Percentiles rank a stretch among this genome's conserved stretches.
Conservation (phyloP, 768 basidiomycete species). For the Heimioporus sp. region DNA sequence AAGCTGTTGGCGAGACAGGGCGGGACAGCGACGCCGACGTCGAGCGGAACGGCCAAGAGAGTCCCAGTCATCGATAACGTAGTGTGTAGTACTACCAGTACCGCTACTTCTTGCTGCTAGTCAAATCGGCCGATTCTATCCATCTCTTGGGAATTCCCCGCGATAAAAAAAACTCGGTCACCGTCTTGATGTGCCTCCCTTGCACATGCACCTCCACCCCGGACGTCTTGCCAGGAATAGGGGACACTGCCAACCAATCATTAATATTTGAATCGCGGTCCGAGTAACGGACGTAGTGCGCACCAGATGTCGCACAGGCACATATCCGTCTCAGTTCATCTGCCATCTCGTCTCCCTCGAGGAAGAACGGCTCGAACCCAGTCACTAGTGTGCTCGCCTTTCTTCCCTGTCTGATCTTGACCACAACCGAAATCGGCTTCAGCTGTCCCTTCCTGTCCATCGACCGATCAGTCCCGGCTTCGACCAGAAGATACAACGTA, state of each 20-base stretch:
- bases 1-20: conserved; percentile 50
- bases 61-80: conserved; percentile 12
- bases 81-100: not conserved
- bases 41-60: conserved; percentile 23
- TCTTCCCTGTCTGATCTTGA: conserved; percentile 75
- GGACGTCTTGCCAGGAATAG: conserved; percentile 54
- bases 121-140: conserved; percentile 57
- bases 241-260: conserved; percentile 46
- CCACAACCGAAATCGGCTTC: conserved; percentile 64
- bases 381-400: conserved; percentile 76
- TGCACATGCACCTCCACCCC: conserved; percentile 79
- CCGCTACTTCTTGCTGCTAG: conserved; percentile 41
- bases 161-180: conserved; percentile 61
- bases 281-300: conserved; percentile 17
- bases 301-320: conserved; percentile 77
- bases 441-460: conserved; percentile 68
- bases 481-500: conserved; percentile 32
- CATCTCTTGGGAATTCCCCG: conserved; percentile 81
- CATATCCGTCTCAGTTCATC: conserved; percentile 77
- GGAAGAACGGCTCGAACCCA: conserved; percentile 75
- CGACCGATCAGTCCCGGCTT: not conserved
- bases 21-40: conserved; percentile 15
- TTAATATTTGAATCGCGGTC: too few relatives aligned
- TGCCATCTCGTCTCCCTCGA: conserved; percentile 69
- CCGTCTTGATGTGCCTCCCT: conserved; percentile 71